A percentile compares a stretch with the other conserved stretches of the same genome.
These are phyloP conservation scores for Epichloe amarillans DNA, from an alignment of 2,329 filamentous ascomycete species.

Conservation along the genomic window DNA sequence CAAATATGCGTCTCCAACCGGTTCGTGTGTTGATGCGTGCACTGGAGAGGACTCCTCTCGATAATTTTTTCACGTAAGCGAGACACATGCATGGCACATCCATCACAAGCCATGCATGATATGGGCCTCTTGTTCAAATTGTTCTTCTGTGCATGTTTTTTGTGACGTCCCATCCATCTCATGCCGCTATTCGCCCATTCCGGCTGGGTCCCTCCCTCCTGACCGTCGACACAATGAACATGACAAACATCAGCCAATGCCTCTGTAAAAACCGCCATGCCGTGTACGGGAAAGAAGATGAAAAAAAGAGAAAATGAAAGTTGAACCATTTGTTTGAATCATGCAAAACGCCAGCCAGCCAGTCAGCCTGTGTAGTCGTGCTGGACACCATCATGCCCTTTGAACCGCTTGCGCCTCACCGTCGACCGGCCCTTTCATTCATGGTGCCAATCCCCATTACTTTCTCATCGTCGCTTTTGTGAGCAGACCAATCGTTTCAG, in stretches of 20 bases:
- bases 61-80: no score
- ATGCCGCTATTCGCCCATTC: slow-evolving; percentile 1
- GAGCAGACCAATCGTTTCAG: neutral
- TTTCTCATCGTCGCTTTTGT: neutral
- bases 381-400: slow-evolving; percentile 1
- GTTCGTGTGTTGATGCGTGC: no score
- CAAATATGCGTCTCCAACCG: no score
- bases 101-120: neutral
- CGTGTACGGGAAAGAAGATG: neutral
- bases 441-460: neutral
- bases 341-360: slow-evolving; percentile 6
- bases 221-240: neutral
- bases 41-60: no score
- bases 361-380: neutral
- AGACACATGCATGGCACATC: no score
- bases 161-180: slow-evolving; percentile 9
- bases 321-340: neutral
- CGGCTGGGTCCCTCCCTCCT: slow-evolving; percentile 2
- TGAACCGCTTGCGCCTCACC: slow-evolving; percentile 1
- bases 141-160: neutral
- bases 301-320: neutral
- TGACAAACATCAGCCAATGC: slow-evolving; percentile 1
- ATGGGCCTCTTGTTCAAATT: neutral
- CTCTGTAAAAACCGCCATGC: slow-evolving; percentile 5
- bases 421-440: neutral